phyloP scores from a whole-genome alignment of 345 rosid genomes.

The Dimocarpus longan region DNA sequence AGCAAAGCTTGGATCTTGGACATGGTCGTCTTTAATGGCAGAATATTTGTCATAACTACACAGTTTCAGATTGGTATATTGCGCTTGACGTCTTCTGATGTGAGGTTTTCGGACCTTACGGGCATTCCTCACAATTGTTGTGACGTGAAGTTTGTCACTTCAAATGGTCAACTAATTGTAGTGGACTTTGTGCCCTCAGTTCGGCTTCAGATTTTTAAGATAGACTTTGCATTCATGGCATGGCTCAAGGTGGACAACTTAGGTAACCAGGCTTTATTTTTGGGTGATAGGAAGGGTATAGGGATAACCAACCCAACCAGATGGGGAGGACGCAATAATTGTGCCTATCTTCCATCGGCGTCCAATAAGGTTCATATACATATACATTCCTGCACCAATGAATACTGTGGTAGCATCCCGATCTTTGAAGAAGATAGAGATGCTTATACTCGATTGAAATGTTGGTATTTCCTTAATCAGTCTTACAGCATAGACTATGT shows the following conservation, averaged over 20 bases:
- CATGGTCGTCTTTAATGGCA: not conserved
- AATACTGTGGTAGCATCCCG: not conserved
- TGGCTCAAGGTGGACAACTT: conserved; percentile 7
- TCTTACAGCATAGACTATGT: not conserved
- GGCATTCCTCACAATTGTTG: not conserved
- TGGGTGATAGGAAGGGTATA: not conserved
- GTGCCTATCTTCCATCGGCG: not conserved
- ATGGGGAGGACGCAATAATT: conserved; percentile 2
- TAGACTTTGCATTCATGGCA: not conserved
- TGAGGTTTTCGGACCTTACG: not conserved
- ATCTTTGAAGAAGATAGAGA: not conserved
- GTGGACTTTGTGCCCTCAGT: not conserved
- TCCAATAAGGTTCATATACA: not conserved
- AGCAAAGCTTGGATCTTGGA: not conserved
- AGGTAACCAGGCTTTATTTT: conserved; percentile 3
- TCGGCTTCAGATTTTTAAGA: not conserved
- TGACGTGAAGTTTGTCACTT: not conserved
- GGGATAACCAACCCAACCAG: not conserved
- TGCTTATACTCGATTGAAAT: not conserved
- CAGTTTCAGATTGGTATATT: conserved; percentile 1
- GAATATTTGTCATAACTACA: not conserved
- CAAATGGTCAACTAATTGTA: not conserved
- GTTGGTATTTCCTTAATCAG: not conserved
- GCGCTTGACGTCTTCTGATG: conserved; percentile 6
- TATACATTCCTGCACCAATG: not conserved